A percentile compares a stretch with the other conserved stretches of the same genome.
These are phyloP conservation scores for Leccinum pachyderme DNA, from an alignment of 1,284 basidiomycete species.

Conservation along the genomic window DNA sequence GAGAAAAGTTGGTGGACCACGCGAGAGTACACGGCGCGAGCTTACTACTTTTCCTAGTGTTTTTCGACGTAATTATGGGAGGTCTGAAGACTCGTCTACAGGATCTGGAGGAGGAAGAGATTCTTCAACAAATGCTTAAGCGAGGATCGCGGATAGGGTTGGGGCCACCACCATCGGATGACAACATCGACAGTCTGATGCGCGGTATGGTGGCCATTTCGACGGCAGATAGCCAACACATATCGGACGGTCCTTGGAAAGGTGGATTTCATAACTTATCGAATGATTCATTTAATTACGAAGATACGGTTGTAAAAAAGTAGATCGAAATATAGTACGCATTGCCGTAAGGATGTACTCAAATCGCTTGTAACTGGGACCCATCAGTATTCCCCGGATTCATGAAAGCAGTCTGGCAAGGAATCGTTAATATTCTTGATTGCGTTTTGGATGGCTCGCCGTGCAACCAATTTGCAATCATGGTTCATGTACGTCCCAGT, in stretches of 20 bases:
- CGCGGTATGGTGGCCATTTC: slow-evolving; percentile 52
- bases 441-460: slow-evolving; percentile 50
- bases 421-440: slow-evolving; percentile 54
- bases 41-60: slow-evolving; percentile 27
- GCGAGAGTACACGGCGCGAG: not conserved
- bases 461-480: slow-evolving; percentile 58
- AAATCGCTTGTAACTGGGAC: not conserved
- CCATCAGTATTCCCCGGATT: slow-evolving; percentile 33
- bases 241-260: slow-evolving; percentile 33
- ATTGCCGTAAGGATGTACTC: not conserved
- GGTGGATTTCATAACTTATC: slow-evolving; percentile 7
- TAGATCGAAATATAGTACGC: slow-evolving; percentile 7
- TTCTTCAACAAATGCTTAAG: slow-evolving; percentile 59
- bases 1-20: slow-evolving; percentile 29
- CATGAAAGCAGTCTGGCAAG: slow-evolving; percentile 57
- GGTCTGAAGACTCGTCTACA: slow-evolving; percentile 52
- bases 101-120: slow-evolving; percentile 62
- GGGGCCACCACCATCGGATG: slow-evolving; percentile 50
- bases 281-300: slow-evolving; percentile 24
- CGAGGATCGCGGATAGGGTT: slow-evolving; percentile 52
- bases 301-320: slow-evolving; percentile 28
- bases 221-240: slow-evolving; percentile 10
- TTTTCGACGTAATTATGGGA: slow-evolving; percentile 49
- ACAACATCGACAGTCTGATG: slow-evolving; percentile 63
- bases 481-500: slow-evolving; percentile 71